phyloP scores from a whole-genome alignment of 2,329 filamentous ascomycete genomes.

The Venturia pyrina region DNA sequence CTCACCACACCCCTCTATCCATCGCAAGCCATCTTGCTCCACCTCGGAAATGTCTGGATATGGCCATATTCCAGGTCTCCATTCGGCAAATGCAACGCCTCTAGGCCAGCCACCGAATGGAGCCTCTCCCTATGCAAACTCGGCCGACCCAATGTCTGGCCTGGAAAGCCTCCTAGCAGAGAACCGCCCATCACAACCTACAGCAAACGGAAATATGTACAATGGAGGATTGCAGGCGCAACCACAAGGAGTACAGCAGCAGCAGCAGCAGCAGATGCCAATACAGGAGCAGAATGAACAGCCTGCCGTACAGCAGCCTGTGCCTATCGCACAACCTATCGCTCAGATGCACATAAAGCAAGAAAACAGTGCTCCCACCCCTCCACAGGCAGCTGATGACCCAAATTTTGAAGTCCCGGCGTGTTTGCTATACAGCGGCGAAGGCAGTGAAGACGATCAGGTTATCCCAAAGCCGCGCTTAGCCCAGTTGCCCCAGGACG shows the following conservation, averaged over 20 bases:
- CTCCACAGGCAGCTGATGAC: not conserved
- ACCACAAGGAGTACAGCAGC: not conserved
- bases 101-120: not conserved
- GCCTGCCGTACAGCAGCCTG: not conserved
- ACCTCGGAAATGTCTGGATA: not conserved
- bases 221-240: not conserved
- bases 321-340: not conserved
- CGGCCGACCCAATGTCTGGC: not conserved
- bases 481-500: constrained; percentile 10
- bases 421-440: constrained; percentile 8
- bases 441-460: constrained; percentile 6
- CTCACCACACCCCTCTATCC: not conserved
- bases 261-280: not conserved
- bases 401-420: constrained; percentile 3
- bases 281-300: not conserved
- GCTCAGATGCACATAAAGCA: not conserved
- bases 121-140: not conserved
- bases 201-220: not conserved
- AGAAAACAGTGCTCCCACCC: not conserved
- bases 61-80: not conserved
- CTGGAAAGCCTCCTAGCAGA: constrained; percentile 6
- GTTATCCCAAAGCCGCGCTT: constrained; percentile 6
- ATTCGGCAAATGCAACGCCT: not conserved
- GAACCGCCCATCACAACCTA: not conserved
- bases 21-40: not conserved